Percentiles rank a stretch among this genome's conserved stretches.
These are phyloP conservation scores for Sicyos baderoa DNA, from an alignment of 306 rosid genomes.

Conservation along the genomic window DNA sequence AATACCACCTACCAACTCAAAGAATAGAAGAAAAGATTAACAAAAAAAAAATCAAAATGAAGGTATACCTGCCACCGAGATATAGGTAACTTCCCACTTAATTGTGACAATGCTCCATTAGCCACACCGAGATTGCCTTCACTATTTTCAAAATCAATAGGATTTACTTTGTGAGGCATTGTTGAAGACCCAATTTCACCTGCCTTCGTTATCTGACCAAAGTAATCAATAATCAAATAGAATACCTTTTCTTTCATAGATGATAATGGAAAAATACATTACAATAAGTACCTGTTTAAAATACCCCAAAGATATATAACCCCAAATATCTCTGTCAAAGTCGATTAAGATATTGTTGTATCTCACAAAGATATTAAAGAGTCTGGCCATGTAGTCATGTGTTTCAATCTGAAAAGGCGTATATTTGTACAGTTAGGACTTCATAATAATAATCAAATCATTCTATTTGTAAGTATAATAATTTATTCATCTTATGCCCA, in stretches of 20 bases:
- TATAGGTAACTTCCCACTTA: slow-evolving; percentile 73
- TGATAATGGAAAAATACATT: slow-evolving; percentile 8
- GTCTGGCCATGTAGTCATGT: slow-evolving; percentile 87
- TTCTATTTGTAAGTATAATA: neutral
- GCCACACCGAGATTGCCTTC: slow-evolving; percentile 92
- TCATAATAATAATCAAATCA: neutral
- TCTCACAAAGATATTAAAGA: slow-evolving; percentile 53
- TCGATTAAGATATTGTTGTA: slow-evolving; percentile 69
- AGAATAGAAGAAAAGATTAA: slow-evolving; percentile 1
- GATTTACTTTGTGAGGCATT: slow-evolving; percentile 96
- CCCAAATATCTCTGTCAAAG: slow-evolving; percentile 82
- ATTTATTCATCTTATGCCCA: neutral
- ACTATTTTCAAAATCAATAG: slow-evolving; percentile 91
- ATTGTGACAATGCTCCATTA: slow-evolving; percentile 57
- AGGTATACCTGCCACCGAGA: slow-evolving; percentile 78
- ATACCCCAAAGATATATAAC: slow-evolving; percentile 81
- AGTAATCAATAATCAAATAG: neutral
- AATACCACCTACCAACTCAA: neutral
- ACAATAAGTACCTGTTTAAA: slow-evolving; percentile 63
- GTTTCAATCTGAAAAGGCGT: slow-evolving; percentile 61
- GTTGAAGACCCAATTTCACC: slow-evolving; percentile 41
- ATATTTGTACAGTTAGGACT: neutral
- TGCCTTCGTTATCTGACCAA: slow-evolving; percentile 25
- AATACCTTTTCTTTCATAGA: neutral
- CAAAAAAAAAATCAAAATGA: neutral